Evolutionary conservation across 2,329 filamentous ascomycete genomes (phyloP).

Genomic region (Ustulina deusta): DNA sequence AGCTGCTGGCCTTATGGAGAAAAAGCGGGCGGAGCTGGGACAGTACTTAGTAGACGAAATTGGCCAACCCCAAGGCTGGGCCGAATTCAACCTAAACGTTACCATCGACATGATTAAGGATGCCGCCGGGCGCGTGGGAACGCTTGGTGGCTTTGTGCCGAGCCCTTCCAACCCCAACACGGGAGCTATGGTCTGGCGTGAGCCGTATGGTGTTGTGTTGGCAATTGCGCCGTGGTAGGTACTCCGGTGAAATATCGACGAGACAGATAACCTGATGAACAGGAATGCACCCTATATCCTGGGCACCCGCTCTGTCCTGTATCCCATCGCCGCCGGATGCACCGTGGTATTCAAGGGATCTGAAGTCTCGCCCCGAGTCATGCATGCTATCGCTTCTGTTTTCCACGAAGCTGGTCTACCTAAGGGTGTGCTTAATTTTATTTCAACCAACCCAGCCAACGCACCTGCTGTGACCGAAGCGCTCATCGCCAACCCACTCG

Average conservation of each 20-base stretch:
- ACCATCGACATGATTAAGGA: slow-evolving; percentile 57
- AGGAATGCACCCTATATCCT: slow-evolving; percentile 61
- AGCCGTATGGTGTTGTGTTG: slow-evolving; percentile 83
- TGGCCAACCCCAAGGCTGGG: slow-evolving; percentile 55
- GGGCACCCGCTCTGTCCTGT: slow-evolving; percentile 59
- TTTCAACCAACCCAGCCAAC: slow-evolving; percentile 68
- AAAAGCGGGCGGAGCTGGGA: slow-evolving; percentile 66
- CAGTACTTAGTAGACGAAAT: slow-evolving; percentile 68
- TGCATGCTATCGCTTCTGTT: slow-evolving; percentile 67
- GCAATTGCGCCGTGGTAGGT: slow-evolving; percentile 83
- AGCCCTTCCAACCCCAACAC: slow-evolving; percentile 59
- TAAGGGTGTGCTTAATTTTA: slow-evolving; percentile 71
- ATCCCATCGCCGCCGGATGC: slow-evolving; percentile 74
- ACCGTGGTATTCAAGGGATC: slow-evolving; percentile 73
- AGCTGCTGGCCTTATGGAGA: slow-evolving; percentile 73
- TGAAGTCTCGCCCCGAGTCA: slow-evolving; percentile 68
- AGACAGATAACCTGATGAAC: slow-evolving; percentile 10
- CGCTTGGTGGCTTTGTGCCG: slow-evolving; percentile 53
- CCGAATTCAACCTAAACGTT: slow-evolving; percentile 55
- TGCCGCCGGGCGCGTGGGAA: slow-evolving; percentile 56
- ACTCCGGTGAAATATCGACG: background rate
- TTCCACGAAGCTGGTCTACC: slow-evolving; percentile 75
- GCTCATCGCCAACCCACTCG: slow-evolving; percentile 69
- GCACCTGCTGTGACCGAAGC: slow-evolving; percentile 70
- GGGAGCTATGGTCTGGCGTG: slow-evolving; percentile 74